Percentiles rank a stretch among this genome's conserved stretches.
Conservation (phyloP, 192 early-diverging fungal genomes). For the Diversispora eburnea region DNA sequence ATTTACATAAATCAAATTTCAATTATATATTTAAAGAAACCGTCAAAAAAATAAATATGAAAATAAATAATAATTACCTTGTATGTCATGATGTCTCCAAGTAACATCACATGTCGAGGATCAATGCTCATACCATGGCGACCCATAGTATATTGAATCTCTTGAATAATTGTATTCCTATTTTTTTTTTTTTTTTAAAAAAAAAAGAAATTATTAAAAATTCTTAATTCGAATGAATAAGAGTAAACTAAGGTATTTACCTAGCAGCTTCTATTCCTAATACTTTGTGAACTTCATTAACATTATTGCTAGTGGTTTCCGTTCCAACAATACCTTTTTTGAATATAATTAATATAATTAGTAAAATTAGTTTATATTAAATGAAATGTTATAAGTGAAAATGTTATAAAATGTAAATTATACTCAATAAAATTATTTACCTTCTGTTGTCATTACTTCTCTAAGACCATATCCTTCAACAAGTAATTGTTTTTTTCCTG, state of each 20-base stretch:
- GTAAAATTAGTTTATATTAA: background rate
- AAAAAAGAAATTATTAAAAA: slow-evolving; percentile 5
- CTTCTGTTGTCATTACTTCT: slow-evolving; percentile 94
- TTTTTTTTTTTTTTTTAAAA: too few species aligned
- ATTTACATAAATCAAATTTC: background rate
- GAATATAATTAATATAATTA: too few species aligned
- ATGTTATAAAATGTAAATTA: too few species aligned
- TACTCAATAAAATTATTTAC: slow-evolving; percentile 29
- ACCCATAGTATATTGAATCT: slow-evolving; percentile 83
- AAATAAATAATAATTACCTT: slow-evolving; percentile 56
- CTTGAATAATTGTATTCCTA: slow-evolving; percentile 81
- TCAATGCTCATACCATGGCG: slow-evolving; percentile 94
- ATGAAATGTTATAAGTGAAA: background rate
- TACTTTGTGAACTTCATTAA: slow-evolving; percentile 84
- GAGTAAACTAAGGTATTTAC: slow-evolving; percentile 25
- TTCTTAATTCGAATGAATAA: background rate
- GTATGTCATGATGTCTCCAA: slow-evolving; percentile 97
- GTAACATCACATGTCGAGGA: slow-evolving; percentile 90
- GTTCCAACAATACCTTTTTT: slow-evolving; percentile 64
- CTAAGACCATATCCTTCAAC: slow-evolving; percentile 93
- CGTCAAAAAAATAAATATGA: slow-evolving; percentile 21
- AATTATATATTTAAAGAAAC: background rate
- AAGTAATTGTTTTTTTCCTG: slow-evolving; percentile 62
- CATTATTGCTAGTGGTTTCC: slow-evolving; percentile 81
- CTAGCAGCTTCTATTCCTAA: slow-evolving; percentile 97